Evolutionary conservation across 495 filamentous ascomycete genomes (phyloP).

Genomic region (Aspergillus asperescens): DNA sequence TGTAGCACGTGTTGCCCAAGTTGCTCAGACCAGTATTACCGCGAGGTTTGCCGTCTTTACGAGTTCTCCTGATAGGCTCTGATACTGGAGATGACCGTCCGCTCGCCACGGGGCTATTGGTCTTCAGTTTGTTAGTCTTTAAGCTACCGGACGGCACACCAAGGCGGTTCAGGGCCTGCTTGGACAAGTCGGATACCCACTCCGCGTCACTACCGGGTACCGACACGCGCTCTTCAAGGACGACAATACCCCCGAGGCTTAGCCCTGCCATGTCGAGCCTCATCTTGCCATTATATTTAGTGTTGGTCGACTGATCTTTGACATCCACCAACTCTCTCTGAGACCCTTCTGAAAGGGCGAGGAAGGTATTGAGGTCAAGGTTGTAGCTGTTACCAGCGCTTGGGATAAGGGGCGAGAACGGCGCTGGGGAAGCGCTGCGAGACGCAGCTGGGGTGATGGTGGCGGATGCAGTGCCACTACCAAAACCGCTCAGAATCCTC

Average conservation of each 20-base stretch:
- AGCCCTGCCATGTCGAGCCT: slow-evolving; percentile 60
- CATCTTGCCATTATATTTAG: slow-evolving; percentile 70
- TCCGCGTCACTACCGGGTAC: slow-evolving; percentile 47
- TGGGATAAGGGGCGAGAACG: slow-evolving; percentile 36
- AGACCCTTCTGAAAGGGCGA: slow-evolving; percentile 56
- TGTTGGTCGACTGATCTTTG: slow-evolving; percentile 67
- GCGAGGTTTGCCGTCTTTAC: slow-evolving; percentile 56
- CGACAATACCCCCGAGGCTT: slow-evolving; percentile 60
- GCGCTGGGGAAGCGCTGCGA: slow-evolving; percentile 48
- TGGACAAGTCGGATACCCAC: slow-evolving; percentile 57
- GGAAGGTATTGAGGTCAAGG: slow-evolving; percentile 67
- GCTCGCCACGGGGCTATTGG: slow-evolving; percentile 36
- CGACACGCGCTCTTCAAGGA: slow-evolving; percentile 71
- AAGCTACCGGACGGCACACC: slow-evolving; percentile 36
- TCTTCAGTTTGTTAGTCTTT: slow-evolving; percentile 39
- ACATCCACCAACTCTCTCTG: slow-evolving; percentile 65
- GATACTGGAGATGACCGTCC: slow-evolving; percentile 63
- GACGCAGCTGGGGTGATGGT: slow-evolving; percentile 56
- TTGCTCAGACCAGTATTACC: slow-evolving; percentile 82
- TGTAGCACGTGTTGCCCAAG: slow-evolving; percentile 95
- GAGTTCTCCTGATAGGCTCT: slow-evolving; percentile 55
- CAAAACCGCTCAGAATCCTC: slow-evolving; percentile 56
- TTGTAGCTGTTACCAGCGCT: slow-evolving; percentile 60
- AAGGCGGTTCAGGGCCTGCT: slow-evolving; percentile 34
- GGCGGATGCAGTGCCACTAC: slow-evolving; percentile 39